phyloP scores from a whole-genome alignment of 345 rosid genomes.

The Citropsis articulata region DNA sequence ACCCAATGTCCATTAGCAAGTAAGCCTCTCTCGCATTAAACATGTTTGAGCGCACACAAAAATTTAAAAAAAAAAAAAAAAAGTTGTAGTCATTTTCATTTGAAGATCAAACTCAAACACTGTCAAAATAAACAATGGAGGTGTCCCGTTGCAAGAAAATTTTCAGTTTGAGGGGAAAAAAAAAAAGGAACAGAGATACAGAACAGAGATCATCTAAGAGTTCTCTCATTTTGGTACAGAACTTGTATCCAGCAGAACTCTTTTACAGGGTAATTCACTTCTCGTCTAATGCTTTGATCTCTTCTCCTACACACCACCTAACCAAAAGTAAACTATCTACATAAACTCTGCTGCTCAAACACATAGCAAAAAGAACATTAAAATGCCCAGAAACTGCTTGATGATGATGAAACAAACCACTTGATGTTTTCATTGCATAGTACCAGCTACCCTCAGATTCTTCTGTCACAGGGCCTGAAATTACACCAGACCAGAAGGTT shows the following conservation, averaged over 20 bases:
- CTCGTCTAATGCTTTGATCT: no score
- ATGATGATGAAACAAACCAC: no score
- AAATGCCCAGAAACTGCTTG: background rate
- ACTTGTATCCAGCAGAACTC: no score
- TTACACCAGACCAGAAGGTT: background rate
- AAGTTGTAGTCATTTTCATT: background rate
- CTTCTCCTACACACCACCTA: no score
- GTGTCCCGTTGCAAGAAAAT: slow-evolving; percentile 5
- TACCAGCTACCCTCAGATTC: background rate
- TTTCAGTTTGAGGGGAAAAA: background rate
- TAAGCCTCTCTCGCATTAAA: background rate
- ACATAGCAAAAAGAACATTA: background rate
- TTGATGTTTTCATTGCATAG: no score
- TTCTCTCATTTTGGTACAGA: no score
- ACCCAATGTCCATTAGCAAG: background rate
- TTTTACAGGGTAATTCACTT: no score
- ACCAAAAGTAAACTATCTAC: no score
- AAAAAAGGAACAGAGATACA: slow-evolving; percentile 28
- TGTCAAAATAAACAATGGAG: slow-evolving; percentile 46
- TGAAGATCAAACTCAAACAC: slow-evolving; percentile 27
- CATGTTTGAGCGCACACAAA: background rate
- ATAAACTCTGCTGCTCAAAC: background rate
- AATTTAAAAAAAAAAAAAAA: background rate
- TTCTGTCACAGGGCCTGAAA: no score
- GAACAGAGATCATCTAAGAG: no score